Evolutionary conservation across 2,329 filamentous ascomycete genomes (phyloP), one percentile per base, ranked within the genome.

Genomic region (Emmonsiellopsis sp.): DNA sequence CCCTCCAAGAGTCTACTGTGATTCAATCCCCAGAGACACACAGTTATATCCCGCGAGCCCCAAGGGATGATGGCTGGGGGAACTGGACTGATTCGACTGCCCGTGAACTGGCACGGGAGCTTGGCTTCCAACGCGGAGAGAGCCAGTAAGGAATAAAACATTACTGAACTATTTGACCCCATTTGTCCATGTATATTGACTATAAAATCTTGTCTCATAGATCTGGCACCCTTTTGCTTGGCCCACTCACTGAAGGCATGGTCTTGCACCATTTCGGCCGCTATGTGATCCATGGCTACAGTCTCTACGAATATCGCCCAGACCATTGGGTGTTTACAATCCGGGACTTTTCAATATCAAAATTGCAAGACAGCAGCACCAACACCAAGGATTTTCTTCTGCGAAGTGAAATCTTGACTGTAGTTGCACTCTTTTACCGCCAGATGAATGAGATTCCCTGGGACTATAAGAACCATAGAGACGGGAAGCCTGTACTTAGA

Each of bases 371-470:
- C 34, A 11, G n/a, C 44, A 37, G 47, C 31, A 50, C 10, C 7
- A 40, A 37, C 20, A 50, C 10, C 31, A 31, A 30, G 35, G 31
- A 50, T 50, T 50, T 32, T 30, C 35, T 50, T 40, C 35, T 50
- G 26, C 20, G 32, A 30, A 50, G 47, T 50, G 32, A 50, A 26
- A 13, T 50, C 32, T 32, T 50, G 11, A 31, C 15, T 16, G 35
- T 38, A 11, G 32, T 31, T 37, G 11, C 47, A n/a, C 20, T 50
- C 15, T 10, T 50, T 15, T 50, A 37, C 47, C 47, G 47, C 47
- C 47, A 50, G 34, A 50, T 50, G 47, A 50, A 50, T 20, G 34
- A 50, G 47, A 50, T 38, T 10, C 11, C 32, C 35, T 50, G 47
- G 47, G 20, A 15, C 32, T 16, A n/a, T 11, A 10, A 38, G 47